A percentile compares a stretch with the other conserved stretches of the same genome.
These are phyloP conservation scores for Plasmodium vinckei DNA, from an alignment of 169 alveolate species.

Conservation along the genomic window DNA sequence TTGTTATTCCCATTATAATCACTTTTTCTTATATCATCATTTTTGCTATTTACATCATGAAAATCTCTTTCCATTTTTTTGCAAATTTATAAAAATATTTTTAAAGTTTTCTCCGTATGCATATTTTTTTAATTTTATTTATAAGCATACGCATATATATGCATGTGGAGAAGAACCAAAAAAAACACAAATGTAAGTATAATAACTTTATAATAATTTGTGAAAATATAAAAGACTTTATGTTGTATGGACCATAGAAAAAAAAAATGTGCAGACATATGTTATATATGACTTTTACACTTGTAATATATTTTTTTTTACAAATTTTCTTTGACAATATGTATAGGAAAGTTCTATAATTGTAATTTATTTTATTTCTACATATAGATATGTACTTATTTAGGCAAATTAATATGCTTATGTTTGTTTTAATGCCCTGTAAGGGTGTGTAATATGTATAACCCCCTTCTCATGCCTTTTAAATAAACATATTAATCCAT, in stretches of 20 bases:
- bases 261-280: not conserved
- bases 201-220: no score
- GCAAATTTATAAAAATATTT: not conserved
- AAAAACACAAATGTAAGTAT: no score
- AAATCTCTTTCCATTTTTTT: slow-evolving; percentile 37
- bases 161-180: not conserved
- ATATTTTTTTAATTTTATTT: not conserved
- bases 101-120: not conserved
- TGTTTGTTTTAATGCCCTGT: not conserved
- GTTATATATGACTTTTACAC: slow-evolving; percentile 20
- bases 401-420: not conserved
- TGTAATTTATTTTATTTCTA: not conserved
- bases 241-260: not conserved
- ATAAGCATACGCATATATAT: slow-evolving; percentile 3
- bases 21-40: slow-evolving; percentile 15
- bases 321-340: not conserved
- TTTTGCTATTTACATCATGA: slow-evolving; percentile 4
- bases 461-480: not conserved
- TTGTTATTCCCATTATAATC: slow-evolving; percentile 16
- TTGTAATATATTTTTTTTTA: slow-evolving; percentile 8
- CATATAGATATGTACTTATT: not conserved
- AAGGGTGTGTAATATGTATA: not conserved
- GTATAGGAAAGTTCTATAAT: not conserved
- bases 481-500: not conserved
- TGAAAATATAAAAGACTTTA: no score